Percentiles rank a stretch among this genome's conserved stretches.
phyloP scores from a whole-genome alignment of 495 filamentous ascomycete genomes.

The Aspergillus carlsbadensis region DNA sequence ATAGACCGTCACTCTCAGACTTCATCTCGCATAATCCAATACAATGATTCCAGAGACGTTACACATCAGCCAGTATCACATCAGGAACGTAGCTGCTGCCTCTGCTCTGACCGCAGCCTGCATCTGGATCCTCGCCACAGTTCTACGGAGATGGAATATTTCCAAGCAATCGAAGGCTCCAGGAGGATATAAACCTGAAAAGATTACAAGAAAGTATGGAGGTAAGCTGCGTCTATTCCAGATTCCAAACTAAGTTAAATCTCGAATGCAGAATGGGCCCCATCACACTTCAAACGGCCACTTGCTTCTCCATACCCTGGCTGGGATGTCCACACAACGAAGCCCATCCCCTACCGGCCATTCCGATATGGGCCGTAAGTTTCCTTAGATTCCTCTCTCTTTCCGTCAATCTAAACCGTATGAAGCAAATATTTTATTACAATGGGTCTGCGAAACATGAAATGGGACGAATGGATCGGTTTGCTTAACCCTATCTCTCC shows the following conservation, averaged over 20 bases:
- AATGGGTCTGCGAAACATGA: conserved; percentile 78
- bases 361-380: conserved; percentile 75
- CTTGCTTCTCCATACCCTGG: conserved; percentile 62
- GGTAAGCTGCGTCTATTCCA: conserved; percentile 24
- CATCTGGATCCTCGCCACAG: conserved; percentile 19
- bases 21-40: neutral
- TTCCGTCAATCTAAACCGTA: neutral
- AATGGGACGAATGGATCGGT: conserved; percentile 82
- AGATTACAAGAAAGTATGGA: conserved; percentile 27
- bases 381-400: neutral
- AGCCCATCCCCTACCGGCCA: conserved; percentile 80
- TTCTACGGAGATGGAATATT: conserved; percentile 27
- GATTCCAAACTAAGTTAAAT: neutral
- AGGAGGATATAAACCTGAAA: conserved; percentile 14
- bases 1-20: neutral
- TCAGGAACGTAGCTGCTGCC: conserved; percentile 21
- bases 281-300: conserved; percentile 67
- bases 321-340: conserved; percentile 71
- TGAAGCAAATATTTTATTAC: conserved; percentile 67
- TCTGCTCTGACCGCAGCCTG: conserved; percentile 26
- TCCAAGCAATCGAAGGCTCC: conserved; percentile 22
- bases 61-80: conserved; percentile 9
- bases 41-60: conserved; percentile 12
- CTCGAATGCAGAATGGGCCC: conserved; percentile 60
- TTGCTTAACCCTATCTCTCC: conserved; percentile 6